Conservation (phyloP, 805 yeast species). For the Tetrapisispora taiwanensis region DNA sequence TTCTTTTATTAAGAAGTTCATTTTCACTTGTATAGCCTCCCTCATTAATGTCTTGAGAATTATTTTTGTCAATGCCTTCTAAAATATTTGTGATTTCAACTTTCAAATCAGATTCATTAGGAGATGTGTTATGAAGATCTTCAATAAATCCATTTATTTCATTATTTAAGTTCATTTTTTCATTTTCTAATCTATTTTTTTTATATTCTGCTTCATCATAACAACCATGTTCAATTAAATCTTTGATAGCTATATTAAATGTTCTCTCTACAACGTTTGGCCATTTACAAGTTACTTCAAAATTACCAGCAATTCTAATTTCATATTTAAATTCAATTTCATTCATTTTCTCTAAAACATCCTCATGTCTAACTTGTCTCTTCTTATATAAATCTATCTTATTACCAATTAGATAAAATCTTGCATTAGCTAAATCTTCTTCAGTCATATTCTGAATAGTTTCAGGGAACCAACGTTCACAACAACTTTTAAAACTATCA, state of each 20-base stretch:
- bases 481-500: constrained; percentile 30
- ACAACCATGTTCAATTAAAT: constrained; percentile 33
- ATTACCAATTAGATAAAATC: constrained; percentile 39
- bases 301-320: constrained; percentile 33
- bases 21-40: neutral
- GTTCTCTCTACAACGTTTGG: constrained; percentile 31
- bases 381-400: constrained; percentile 31
- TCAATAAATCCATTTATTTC: neutral
- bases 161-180: neutral
- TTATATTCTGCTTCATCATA: constrained; percentile 23
- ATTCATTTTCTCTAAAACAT: constrained; percentile 28
- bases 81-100: neutral
- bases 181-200: neutral
- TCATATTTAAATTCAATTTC: constrained; percentile 24
- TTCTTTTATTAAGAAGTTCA: neutral
- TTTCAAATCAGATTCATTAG: neutral
- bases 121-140: neutral
- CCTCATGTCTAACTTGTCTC: constrained; percentile 32
- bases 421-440: constrained; percentile 23
- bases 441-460: constrained; percentile 28
- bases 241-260: constrained; percentile 32
- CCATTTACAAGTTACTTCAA: constrained; percentile 40
- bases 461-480: constrained; percentile 36
- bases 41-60: neutral
- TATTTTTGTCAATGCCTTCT: neutral